Evolutionary conservation across 1,284 basidiomycete species (phyloP).

Genomic region (Blastosporella zonata): DNA sequence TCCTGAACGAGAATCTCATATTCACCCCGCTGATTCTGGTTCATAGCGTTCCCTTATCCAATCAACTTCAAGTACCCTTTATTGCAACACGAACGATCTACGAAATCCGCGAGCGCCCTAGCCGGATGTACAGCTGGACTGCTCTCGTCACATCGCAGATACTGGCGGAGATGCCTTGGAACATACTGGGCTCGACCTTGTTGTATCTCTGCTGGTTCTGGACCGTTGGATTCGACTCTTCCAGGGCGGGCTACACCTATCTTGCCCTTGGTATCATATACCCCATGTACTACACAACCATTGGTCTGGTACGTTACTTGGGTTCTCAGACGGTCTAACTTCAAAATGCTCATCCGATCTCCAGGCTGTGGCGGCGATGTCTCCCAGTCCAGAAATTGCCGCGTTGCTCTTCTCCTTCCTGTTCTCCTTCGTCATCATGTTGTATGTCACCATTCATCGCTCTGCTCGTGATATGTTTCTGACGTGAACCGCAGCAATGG

Average conservation of each 20-base stretch:
- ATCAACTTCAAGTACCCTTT: constrained; percentile 46
- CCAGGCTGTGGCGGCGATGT: constrained; percentile 60
- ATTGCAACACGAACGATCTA: constrained; percentile 55
- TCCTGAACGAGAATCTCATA: not conserved
- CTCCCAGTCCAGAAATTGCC: constrained; percentile 64
- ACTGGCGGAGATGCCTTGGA: constrained; percentile 64
- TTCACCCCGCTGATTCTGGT: not conserved
- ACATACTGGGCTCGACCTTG: constrained; percentile 55
- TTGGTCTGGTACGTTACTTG: constrained; percentile 39
- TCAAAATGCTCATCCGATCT: not conserved
- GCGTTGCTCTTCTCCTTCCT: constrained; percentile 63
- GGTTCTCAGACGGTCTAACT: not conserved
- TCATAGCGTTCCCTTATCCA: constrained; percentile 39
- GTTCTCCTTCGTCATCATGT: constrained; percentile 68
- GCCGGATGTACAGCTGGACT: constrained; percentile 83
- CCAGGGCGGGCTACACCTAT: constrained; percentile 54
- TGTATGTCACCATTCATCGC: constrained; percentile 40
- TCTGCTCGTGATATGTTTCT: not conserved
- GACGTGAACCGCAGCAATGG: constrained; percentile 45
- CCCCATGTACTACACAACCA: constrained; percentile 53
- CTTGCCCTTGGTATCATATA: constrained; percentile 46
- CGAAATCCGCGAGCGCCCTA: constrained; percentile 71
- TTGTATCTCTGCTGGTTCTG: constrained; percentile 56
- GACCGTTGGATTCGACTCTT: constrained; percentile 49
- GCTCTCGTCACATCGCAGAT: constrained; percentile 65